Percentiles rank a stretch among this genome's conserved stretches.
phyloP scores from a whole-genome alignment of 768 basidiomycete genomes.

The Podaxis sp. region DNA sequence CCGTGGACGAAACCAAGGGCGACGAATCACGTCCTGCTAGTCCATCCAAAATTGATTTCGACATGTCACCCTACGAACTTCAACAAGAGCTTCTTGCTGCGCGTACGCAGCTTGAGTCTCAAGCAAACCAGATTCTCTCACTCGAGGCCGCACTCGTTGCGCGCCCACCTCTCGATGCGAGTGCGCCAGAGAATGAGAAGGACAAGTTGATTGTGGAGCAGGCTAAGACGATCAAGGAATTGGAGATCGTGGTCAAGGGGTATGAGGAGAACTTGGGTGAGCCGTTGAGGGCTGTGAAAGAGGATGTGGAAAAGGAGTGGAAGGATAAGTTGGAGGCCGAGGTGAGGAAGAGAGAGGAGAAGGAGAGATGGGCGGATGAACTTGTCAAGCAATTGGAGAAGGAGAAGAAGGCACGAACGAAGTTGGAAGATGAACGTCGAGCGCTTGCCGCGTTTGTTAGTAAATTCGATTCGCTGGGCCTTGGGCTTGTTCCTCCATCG shows the following conservation, averaged over 20 bases:
- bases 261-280: slow-evolving; percentile 76
- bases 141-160: slow-evolving; percentile 76
- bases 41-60: slow-evolving; percentile 88
- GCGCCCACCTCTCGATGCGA: slow-evolving; percentile 63
- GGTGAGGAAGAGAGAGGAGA: slow-evolving; percentile 59
- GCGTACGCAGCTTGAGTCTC: slow-evolving; percentile 74
- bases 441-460: slow-evolving; percentile 79
- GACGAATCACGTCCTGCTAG: slow-evolving; percentile 77
- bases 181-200: slow-evolving; percentile 71
- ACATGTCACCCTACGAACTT: slow-evolving; percentile 85
- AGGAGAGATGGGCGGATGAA: slow-evolving; percentile 72
- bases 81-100: slow-evolving; percentile 87
- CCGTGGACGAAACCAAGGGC: slow-evolving; percentile 66
- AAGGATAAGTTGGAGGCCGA: slow-evolving; percentile 58
- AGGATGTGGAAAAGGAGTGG: slow-evolving; percentile 80
- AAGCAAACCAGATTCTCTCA: slow-evolving; percentile 80
- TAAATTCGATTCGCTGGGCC: slow-evolving; percentile 76
- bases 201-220: slow-evolving; percentile 75
- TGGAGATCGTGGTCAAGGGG: slow-evolving; percentile 68
- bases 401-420: slow-evolving; percentile 68
- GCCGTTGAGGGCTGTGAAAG: slow-evolving; percentile 61
- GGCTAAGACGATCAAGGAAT: slow-evolving; percentile 70
- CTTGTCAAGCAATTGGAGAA: slow-evolving; percentile 75
- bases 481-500: slow-evolving; percentile 41
- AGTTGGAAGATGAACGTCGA: slow-evolving; percentile 75